A percentile compares a stretch with the other conserved stretches of the same genome.
Evolutionary conservation across 75 land plant genomes (phyloP).

Genomic region (Isoetes taiwanensis): DNA sequence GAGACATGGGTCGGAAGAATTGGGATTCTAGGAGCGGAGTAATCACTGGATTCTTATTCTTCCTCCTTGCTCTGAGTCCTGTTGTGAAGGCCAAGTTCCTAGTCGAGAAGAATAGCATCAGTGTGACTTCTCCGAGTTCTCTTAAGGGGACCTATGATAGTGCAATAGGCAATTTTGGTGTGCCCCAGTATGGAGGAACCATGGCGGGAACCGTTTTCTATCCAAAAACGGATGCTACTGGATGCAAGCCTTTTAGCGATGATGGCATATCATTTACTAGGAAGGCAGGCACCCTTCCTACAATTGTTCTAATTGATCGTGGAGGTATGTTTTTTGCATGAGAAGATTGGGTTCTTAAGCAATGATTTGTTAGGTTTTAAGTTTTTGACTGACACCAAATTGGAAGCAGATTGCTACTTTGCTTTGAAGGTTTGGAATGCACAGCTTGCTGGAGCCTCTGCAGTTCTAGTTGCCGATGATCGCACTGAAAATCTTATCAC

Average conservation of each 20-base stretch:
- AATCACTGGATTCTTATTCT: too few relatives aligned
- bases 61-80: too few relatives aligned
- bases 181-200: slow-evolving; percentile 65
- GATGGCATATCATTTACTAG: neutral
- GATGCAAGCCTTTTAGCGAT: slow-evolving; percentile 17
- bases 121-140: slow-evolving; percentile 32
- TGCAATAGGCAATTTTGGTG: slow-evolving; percentile 62
- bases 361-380: neutral
- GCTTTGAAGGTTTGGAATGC: slow-evolving; percentile 93
- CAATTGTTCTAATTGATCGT: slow-evolving; percentile 29
- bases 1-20: too few relatives aligned
- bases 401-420: slow-evolving; percentile 65
- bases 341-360: neutral
- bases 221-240: slow-evolving; percentile 18
- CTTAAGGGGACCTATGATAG: slow-evolving; percentile 43
- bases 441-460: slow-evolving; percentile 80
- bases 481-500: slow-evolving; percentile 56
- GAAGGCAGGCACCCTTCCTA: slow-evolving; percentile 7
- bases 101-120: slow-evolving; percentile 58
- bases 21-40: too few relatives aligned
- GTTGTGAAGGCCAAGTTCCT: too few relatives aligned
- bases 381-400: too few relatives aligned
- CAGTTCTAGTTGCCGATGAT: slow-evolving; percentile 69
- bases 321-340: slow-evolving; percentile 22
- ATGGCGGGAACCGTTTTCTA: slow-evolving; percentile 45